Base-by-base conservation (phyloP, 352 stramenopile genomes). In the Pythium chondricola region DNA sequence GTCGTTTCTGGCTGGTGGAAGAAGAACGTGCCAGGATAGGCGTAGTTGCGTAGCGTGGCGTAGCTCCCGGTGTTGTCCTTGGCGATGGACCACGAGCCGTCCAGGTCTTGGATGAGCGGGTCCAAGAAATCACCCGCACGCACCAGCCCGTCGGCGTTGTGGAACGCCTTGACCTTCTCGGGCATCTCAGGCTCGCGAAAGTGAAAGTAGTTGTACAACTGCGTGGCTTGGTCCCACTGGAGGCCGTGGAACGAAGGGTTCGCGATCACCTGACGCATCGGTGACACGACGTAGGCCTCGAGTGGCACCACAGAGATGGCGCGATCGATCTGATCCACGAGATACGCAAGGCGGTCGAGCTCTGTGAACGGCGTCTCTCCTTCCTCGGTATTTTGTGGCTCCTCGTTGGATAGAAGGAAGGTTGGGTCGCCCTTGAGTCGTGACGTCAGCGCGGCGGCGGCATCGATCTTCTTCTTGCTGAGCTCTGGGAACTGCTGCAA, bases 171-270 rank as follows among this genome's bases (percentile, higher is more conserved):
- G 2, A 67, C 62, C 8, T 71, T 67, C 38, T 88, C 76, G 1
- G 73, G 70, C n/a, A 81, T 37, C 22, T 86, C 76, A 3, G 80
- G 72, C 30, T 75, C 62, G 13, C 75, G 71, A 20, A 89, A 83
- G 57, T 91, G 80, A 49, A 85, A 87, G 60, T 85, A 91, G 58
- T 78, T 89, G 64, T 71, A 71, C 26, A 88, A 62, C 51, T 85
- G 74, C 14, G 58, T 35, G 2, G 73, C 64, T 29, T 85, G 69
- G 8, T 89, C 74, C 63, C 69, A 84, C 26, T 69, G 63, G 35
- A 91, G 69, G 0, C 80, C 80, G 39, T 75, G 73, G 42, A 91
- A 91, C 6, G 66, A 76, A 10, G 69, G 56, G 36, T 91, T 91
- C 26, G 61, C 48, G 24, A 89, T 63, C 31, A 91, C 62, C 26